Base-by-base conservation (phyloP, 768 basidiomycete genomes). In the Macrolepiota fuliginosa region DNA sequence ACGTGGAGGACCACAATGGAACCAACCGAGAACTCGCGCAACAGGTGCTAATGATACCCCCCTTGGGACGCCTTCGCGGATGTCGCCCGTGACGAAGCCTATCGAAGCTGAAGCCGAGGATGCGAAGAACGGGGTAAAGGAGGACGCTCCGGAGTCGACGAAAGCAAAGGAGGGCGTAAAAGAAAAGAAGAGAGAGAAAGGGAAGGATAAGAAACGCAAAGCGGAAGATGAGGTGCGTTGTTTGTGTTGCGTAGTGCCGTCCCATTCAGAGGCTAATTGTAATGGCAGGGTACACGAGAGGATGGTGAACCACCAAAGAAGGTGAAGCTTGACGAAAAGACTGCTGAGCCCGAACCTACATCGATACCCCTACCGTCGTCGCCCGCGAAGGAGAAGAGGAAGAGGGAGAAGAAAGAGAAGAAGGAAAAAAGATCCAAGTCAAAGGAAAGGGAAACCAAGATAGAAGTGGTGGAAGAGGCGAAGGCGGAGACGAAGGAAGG, bases 41-140 rank as follows among this genome's bases (percentile, higher is more conserved):
- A 87, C 87, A 49, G 91, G 91, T 63, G 83, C 89, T 67, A 93
- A 93, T 66, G 81, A 72, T 68, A 89, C 83, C 35, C 91, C 90
- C 42, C 75, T 93, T 58, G 91, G 91, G 58, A 81, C 85, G 15
- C 84, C 88, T 7, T 80, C 68, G 24, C 75, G 75, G 52, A 72
- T 70, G 62, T 76, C 79, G 36, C 74, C 72, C 49, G 71, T 69
- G 15, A 42, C 68, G 25, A 61, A 66, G 37, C 63, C 73, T 25
- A 27, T 46, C 22, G 50, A 56, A 27, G 54, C 13, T 19, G 49
- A 54, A 37, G 54, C 10, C 15, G 29, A 40, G 22, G 25, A 49
- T 15, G 19, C 13, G 32, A 24, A 45, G 7, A 45, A 45, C 19
- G 42, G n/a, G 1, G 42, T 17, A 15, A 45, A 45, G 42, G 42